Evolutionary conservation across 2,329 filamentous ascomycete genomes (phyloP), one percentile per base, ranked within the genome.

Genomic region (Phoma sp.): DNA sequence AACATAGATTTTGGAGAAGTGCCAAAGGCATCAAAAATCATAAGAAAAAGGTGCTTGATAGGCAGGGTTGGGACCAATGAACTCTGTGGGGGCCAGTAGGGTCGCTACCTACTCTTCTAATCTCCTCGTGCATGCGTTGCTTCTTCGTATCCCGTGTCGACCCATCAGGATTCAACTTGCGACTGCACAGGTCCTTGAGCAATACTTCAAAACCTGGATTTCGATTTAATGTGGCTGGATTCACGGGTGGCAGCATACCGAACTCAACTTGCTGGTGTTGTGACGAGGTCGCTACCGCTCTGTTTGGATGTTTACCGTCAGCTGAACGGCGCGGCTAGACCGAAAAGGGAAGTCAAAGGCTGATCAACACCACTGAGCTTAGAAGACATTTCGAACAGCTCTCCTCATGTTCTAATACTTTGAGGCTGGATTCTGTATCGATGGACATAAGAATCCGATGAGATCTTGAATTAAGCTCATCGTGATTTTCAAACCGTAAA

Each of bases 131-230:
- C 47, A 78, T 71, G 18, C 75, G 72, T 61, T 77, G 71, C 62
- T 75, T 78, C 59, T 74, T 75, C 23, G 74, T 74, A 37, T 77
- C 67, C 32, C 66, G 71, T 2, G 79, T 76, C 2, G 78, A 77
- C n/a, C 75, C 78, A 69, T 80, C 75, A 1, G 60, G 41, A 48
- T 79, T 77, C 4, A 80, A 59, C 62, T 77, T 78, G 42, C 75
- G 73, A 0, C 69, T 66, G 40, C 71, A 74, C 0, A 81, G 62
- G 57, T 80, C 77, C 40, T 75, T 73, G 62, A 80, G 80, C 1
- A 81, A 64, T 0, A 72, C 65, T 13, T 77, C 76, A 49, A 81
- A 80, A 30, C 73, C 75, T 0, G 78, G 76, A 47, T 80, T 79
- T 0, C 70, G 66, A 23, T 75, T 61, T 0, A 79, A 54, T 0